Base-by-base conservation (phyloP, 352 stramenopile species). In the Phytophthora megakarya region DNA sequence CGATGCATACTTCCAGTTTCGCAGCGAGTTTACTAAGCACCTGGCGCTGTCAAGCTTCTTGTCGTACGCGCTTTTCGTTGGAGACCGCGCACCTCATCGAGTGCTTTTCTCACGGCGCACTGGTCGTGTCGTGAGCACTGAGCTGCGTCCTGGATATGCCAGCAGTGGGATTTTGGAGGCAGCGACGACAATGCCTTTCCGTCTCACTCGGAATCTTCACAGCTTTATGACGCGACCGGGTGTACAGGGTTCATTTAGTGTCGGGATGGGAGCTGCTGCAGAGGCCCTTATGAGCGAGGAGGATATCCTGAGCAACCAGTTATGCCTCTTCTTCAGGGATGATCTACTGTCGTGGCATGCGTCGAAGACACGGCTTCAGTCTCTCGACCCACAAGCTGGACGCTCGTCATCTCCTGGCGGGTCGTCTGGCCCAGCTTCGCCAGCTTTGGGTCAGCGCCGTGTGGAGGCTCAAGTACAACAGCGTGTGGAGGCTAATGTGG, bases 311-410 rank as follows among this genome's bases (percentile, higher is more conserved):
- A 81, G 76, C 68, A 95, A 94, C 65, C 88, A 96, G 65, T 66
- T 96, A n/a, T 83, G 78, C 25, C 71, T 96, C 30, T 96, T 96
- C 68, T 96, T 96, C 75, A 82, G 88, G 18, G 88, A 96, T 57
- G 88, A 96, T 44, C 54, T 96, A 58, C 68, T 96, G 3, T 95
- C 86, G 51, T 96, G 88, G 88, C 85, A 96, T 51, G 79, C 83
- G 18, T 95, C 86, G 26, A 96, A 96, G 63, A 92, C 84, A n/a
- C 81, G 84, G 21, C 59, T 91, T 55, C 50, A 40, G 18, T 73
- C 23, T 52, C 57, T 56, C 25, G 70, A 78, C 18, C 23, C 70
- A 28, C 70, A 77, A 53, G 30, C 51, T 42, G 61, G 66, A 38
- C 70, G 66, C 22, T 43, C 64, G 12, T 69, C 35, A 40, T 72